Conservation (phyloP, 345 rosid species). For the Rhodamnia rubescens region DNA sequence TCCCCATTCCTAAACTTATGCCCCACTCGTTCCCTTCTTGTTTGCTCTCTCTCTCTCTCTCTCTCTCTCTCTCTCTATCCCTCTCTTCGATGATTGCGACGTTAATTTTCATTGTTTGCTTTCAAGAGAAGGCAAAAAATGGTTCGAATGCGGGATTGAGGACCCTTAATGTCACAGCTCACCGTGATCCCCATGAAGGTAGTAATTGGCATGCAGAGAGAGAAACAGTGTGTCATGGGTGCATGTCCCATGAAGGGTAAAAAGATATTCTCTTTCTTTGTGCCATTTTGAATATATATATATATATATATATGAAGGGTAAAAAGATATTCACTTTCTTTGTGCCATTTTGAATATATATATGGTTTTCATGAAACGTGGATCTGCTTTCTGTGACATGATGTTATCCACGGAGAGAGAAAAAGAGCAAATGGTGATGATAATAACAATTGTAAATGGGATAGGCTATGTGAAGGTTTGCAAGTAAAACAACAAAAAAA, state of each 20-base stretch:
- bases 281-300: neutral
- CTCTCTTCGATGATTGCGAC: neutral
- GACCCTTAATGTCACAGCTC: neutral
- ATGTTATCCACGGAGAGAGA: too few relatives aligned
- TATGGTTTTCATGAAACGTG: too few relatives aligned
- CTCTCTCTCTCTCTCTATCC: neutral
- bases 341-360: neutral
- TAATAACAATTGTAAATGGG: too few relatives aligned
- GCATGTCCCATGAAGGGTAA: neutral
- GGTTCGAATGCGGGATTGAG: neutral
- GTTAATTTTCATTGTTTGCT: neutral
- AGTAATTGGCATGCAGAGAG: neutral
- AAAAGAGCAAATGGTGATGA: too few relatives aligned
- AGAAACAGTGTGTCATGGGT: neutral
- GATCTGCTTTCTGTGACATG: too few relatives aligned
- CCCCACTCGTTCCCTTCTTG: slow-evolving; percentile 1
- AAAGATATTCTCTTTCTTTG: neutral
- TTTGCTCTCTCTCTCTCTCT: slow-evolving; percentile 1
- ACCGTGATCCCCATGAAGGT: neutral
- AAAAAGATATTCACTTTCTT: neutral
- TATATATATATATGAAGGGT: neutral
- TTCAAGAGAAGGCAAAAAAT: neutral
- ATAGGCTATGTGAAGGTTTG: too few relatives aligned
- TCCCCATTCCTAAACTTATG: neutral
- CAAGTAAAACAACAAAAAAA: too few relatives aligned